Base-by-base conservation (phyloP, 2,329 filamentous ascomycete species). In the Fusarium anguioides region DNA sequence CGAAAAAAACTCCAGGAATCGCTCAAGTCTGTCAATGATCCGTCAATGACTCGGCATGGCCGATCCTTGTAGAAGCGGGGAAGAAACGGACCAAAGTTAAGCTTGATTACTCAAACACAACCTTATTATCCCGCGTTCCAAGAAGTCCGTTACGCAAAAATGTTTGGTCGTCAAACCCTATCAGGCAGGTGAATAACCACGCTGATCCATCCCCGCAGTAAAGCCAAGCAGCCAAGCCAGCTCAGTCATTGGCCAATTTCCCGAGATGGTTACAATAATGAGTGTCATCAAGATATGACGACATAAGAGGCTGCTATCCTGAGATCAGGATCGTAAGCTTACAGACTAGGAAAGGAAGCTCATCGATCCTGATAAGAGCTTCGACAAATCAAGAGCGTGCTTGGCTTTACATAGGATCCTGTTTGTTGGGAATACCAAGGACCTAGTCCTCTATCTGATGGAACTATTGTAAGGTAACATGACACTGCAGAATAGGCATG, bases 391-490 rank as follows among this genome's bases (percentile, higher is more conserved):
- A 68, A 10, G 12, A 26, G 18, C 10, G 9, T 14, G 15, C 49
- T 37, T 49, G 37, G 47, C 46, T 26, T 27, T 10, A 26, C 42
- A 41, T 49, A n/a, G 18, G 48, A 60, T 29, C 59, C 44, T 55
- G 49, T 55, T 62, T 56, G 17, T 56, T 56, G 37, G 56, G 15
- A 40, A 39, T 50, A 57, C 41, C 37, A 63, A 63, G 60, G 44
- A 41, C 6, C 26, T 31, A 31, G 18, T 33, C 21, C 20, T 45
- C 21, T 10, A 31, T 17, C 18, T 24, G 50, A 70, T 71, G 57
- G 51, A 46, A 51, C 62, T 55, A 70, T 68, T 53, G 27, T 44
- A 68, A 63, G 50, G 64, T 60, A 64, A 59, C 65, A 71, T 69
- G 42, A 36, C 55, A 60, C 35, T 21, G 29, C 31, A 62, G 51